Base-by-base conservation (phyloP, 495 filamentous ascomycete genomes). In the Aspergillus steynii region DNA sequence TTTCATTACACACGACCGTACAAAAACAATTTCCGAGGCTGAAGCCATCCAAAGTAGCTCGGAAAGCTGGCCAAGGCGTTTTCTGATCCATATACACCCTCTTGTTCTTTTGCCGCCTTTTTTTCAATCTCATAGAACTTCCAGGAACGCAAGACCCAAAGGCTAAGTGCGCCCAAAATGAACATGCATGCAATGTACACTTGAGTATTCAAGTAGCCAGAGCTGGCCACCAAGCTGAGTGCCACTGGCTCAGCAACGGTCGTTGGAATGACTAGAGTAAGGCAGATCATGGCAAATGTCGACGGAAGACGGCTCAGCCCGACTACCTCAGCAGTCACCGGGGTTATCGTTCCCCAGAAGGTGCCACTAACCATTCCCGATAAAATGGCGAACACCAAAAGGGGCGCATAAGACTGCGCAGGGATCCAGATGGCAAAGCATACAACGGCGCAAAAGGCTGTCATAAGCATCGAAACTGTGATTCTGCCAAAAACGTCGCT, bases 191-290 rank as follows among this genome's bases (percentile, higher is more conserved):
- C 86, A 0, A 83, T 77, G 63, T 84, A 89, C 27, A 88, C 67
- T 66, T 89, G 86, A 9, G 87, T 80, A 54, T 83, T 77, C 0
- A 86, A 74, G 62, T 88, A 89, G 72, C 70, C 8, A 65, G 74
- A 45, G 49, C 78, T 26, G 78, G 61, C 29, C 71, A 74, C 59
- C 77, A 93, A 81, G 60, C 83, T 77, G 3, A 93, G 74, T 5
- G 76, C 88, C 59, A 91, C 88, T 0, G 86, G 83, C 64, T 93
- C 90, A 54, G 86, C 82, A 64, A 91, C 74, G 61, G 87, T 91
- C 7, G 82, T 80, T 2, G 89, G 89, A 8, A 90, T 61, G 27
- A 86, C 84, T 8, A 91, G 73, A 14, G 83, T 68, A 25, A 92
- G 65, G 86, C 89, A 92, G 15, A 84, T 79, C 5, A 92, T 80